A percentile compares a stretch with the other conserved stretches of the same genome.
Conservation (phyloP, 306 rosid genomes). For the Malus sieversii region DNA sequence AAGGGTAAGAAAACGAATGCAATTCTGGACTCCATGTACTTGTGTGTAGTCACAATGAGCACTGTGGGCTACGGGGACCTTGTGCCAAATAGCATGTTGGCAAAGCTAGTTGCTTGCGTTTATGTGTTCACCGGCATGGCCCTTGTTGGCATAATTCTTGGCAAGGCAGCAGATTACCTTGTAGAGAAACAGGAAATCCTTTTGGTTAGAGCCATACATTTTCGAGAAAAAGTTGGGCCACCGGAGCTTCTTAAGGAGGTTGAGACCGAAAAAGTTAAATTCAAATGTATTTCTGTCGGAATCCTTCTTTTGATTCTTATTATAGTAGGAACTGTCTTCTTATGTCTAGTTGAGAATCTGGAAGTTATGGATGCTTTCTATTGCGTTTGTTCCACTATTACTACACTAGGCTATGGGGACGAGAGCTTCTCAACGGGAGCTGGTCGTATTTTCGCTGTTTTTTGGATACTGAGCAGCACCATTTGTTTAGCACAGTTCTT, state of each 20-base stretch:
- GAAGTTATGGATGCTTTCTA: constrained; percentile 59
- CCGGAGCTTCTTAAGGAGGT: constrained; percentile 39
- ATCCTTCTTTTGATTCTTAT: constrained; percentile 35
- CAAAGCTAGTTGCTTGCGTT: constrained; percentile 67
- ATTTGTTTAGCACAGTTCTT: constrained; percentile 68
- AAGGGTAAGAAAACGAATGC: constrained; percentile 51
- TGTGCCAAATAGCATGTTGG: constrained; percentile 49
- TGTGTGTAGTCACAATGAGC: constrained; percentile 86
- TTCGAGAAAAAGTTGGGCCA: constrained; percentile 21
- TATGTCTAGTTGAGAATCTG: constrained; percentile 42
- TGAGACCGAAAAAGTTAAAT: constrained; percentile 36
- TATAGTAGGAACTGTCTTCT: constrained; percentile 44
- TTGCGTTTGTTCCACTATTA: constrained; percentile 75
- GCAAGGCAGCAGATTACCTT: constrained; percentile 71
- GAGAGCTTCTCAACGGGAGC: constrained; percentile 56
- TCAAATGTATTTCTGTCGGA: constrained; percentile 45
- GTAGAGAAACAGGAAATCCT: constrained; percentile 71
- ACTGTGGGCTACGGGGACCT: constrained; percentile 91
- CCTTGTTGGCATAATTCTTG: constrained; percentile 54
- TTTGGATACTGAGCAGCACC: constrained; percentile 80
- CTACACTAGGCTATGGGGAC: constrained; percentile 85
- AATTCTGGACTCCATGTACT: constrained; percentile 64
- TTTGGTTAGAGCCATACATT: constrained; percentile 39
- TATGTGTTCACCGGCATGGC: constrained; percentile 75
- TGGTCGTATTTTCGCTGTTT: constrained; percentile 66